phyloP scores from a whole-genome alignment of 2,329 filamentous ascomycete genomes.

The Phyllosticta citribraziliensis region DNA sequence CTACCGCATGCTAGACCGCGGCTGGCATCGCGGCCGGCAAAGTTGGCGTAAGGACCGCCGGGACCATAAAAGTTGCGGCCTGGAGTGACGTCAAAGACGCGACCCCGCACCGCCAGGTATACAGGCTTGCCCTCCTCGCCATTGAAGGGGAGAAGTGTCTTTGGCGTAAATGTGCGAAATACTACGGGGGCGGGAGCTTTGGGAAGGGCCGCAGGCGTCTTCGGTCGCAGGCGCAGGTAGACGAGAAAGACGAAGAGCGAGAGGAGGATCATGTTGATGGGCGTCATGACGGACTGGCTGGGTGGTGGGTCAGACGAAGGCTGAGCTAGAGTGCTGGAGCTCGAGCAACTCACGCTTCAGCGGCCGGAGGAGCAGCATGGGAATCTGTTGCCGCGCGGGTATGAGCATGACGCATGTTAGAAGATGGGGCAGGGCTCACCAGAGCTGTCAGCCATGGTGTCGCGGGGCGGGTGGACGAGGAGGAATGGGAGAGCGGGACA shows the following conservation, averaged over 20 bases:
- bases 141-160: slow-evolving; percentile 75
- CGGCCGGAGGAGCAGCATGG: slow-evolving; percentile 45
- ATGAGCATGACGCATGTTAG: not conserved
- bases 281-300: slow-evolving; percentile 46
- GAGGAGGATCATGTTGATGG: slow-evolving; percentile 52
- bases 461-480: not conserved
- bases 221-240: slow-evolving; percentile 51
- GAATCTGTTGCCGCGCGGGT: slow-evolving; percentile 10
- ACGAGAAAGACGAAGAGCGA: slow-evolving; percentile 47
- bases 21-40: slow-evolving; percentile 84
- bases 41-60: slow-evolving; percentile 90
- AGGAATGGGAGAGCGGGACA: not conserved
- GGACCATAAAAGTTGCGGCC: slow-evolving; percentile 95
- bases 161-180: slow-evolving; percentile 77
- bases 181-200: slow-evolving; percentile 60
- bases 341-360: slow-evolving; percentile 32
- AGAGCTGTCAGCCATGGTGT: not conserved
- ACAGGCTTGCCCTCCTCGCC: slow-evolving; percentile 65
- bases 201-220: slow-evolving; percentile 41
- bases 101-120: slow-evolving; percentile 83
- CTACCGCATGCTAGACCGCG: slow-evolving; percentile 81
- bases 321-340: not conserved
- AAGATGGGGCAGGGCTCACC: not conserved
- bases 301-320: slow-evolving; percentile 3
- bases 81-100: slow-evolving; percentile 79